Evolutionary conservation across 768 basidiomycete genomes (phyloP).

Genomic region (Leucosporidium creatinivorum): DNA sequence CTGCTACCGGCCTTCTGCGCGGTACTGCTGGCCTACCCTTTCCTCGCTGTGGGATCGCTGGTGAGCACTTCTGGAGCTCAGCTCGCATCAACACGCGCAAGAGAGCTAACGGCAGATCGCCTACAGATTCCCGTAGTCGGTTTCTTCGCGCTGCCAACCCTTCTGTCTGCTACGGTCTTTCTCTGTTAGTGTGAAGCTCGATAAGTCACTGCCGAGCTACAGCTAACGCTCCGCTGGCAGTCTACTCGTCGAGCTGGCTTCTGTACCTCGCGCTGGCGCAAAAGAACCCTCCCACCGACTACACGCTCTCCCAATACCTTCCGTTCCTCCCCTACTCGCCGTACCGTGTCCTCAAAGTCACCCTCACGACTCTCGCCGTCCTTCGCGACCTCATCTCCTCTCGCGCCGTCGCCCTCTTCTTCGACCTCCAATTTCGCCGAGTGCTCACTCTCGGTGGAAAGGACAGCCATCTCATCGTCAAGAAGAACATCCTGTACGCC

Average conservation of each 20-base stretch:
- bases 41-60: background rate
- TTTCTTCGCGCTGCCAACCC: conserved; percentile 21
- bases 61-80: background rate
- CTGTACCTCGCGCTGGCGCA: conserved; percentile 15
- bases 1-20: background rate
- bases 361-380: background rate
- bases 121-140: conserved; percentile 15
- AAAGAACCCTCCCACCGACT: background rate
- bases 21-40: background rate
- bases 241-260: conserved; percentile 15
- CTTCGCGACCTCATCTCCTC: background rate
- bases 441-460: conserved; percentile 27
- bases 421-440: conserved; percentile 22
- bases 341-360: background rate
- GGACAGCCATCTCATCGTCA: conserved; percentile 8
- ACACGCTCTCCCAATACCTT: background rate
- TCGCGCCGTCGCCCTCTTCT: conserved; percentile 20
- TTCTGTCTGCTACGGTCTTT: conserved; percentile 5
- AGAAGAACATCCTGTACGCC: conserved; percentile 15
- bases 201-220: no score
- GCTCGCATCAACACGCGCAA: background rate
- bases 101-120: background rate
- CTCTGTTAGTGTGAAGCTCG: conserved; percentile 2
- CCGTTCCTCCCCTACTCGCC: conserved; percentile 8
- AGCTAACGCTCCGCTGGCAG: background rate